Percentiles rank a stretch among this genome's conserved stretches.
Conservation (phyloP, 1,284 basidiomycete species). For the Ceratobasidium sp. region DNA sequence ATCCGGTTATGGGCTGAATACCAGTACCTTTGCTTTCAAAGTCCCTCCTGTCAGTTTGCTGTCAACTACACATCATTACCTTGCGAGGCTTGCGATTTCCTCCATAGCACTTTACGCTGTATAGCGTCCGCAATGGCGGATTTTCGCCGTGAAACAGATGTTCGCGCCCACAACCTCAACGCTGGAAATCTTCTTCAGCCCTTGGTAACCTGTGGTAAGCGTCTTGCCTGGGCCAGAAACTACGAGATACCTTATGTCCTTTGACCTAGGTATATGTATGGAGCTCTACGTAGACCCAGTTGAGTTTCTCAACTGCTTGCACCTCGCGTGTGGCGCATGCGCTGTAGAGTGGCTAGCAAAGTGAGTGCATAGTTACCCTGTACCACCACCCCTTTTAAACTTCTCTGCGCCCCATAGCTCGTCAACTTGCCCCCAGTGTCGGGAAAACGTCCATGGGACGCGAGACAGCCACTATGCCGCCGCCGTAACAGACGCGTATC, state of each 20-base stretch:
- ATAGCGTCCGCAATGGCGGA: constrained; percentile 17
- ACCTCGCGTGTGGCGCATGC: constrained; percentile 43
- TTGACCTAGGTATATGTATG: constrained; percentile 35
- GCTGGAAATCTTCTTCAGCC: constrained; percentile 25
- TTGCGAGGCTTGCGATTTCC: not conserved
- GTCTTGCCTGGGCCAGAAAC: not conserved
- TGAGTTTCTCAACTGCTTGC: constrained; percentile 36
- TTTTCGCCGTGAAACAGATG: not conserved
- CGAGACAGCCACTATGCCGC: constrained; percentile 36
- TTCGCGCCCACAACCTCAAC: not conserved
- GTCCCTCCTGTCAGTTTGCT: not conserved
- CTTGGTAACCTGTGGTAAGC: constrained; percentile 40
- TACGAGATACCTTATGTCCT: not conserved
- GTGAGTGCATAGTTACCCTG: not conserved
- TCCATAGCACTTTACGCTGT: not conserved
- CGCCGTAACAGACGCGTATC: constrained; percentile 31
- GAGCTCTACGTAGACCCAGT: constrained; percentile 43
- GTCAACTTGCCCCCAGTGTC: constrained; percentile 32
- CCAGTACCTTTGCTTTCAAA: not conserved
- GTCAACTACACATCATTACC: not conserved
- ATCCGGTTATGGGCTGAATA: not conserved
- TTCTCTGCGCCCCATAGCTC: not conserved
- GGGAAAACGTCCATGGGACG: constrained; percentile 22
- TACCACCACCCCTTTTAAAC: not conserved
- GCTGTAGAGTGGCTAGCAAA: constrained; percentile 29